Conservation (phyloP, 306 rosid species). For the Quercus rubra region DNA sequence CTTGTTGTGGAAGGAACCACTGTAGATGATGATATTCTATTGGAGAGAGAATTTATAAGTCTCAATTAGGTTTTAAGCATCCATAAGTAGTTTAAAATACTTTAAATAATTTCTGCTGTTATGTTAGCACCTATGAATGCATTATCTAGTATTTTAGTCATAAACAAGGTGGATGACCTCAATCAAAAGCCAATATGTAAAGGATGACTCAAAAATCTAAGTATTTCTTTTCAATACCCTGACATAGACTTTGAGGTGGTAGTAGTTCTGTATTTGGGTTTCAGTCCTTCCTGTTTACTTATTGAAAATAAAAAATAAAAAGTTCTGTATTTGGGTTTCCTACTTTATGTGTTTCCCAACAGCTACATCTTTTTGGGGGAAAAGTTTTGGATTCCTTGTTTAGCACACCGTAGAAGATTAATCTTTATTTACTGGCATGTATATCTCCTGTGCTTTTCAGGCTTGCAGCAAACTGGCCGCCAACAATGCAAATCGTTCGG, state of each 20-base stretch:
- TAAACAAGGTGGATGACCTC: not conserved
- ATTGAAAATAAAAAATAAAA: too few relatives aligned
- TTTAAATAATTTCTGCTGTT: not conserved
- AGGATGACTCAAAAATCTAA: not conserved
- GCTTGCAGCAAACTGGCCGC: constrained; percentile 99
- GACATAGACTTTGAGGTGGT: not conserved
- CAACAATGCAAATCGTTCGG: constrained; percentile 85
- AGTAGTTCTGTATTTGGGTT: not conserved
- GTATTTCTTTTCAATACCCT: not conserved
- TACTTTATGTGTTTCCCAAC: not conserved
- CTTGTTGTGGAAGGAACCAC: not conserved
- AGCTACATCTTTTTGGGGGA: not conserved
- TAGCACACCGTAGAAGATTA: constrained; percentile 8
- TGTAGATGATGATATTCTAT: not conserved
- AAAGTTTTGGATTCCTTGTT: constrained; percentile 4
- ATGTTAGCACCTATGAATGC: not conserved
- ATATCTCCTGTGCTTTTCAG: constrained; percentile 45
- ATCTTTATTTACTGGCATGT: constrained; percentile 8
- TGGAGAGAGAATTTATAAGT: not conserved
- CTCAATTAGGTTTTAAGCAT: not conserved
- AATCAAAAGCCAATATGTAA: too few relatives aligned
- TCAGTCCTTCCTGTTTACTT: too few relatives aligned
- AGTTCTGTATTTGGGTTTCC: not conserved
- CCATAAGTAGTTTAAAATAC: not conserved
- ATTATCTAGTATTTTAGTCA: not conserved